These are phyloP conservation scores for Mucor racemosus DNA, from an alignment of 371 early-diverging fungal genomes.

Conservation along the genomic window DNA sequence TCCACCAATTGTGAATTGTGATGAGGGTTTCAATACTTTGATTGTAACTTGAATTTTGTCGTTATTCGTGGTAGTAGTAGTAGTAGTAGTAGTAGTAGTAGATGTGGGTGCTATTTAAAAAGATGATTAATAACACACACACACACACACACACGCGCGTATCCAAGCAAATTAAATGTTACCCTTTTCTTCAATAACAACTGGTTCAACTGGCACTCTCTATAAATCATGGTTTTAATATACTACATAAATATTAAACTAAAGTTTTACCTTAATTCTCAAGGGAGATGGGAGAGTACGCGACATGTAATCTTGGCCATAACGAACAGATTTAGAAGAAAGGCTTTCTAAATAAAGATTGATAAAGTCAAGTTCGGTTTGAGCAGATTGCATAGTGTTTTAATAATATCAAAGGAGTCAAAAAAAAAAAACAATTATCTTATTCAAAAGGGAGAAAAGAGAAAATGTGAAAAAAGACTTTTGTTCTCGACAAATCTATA, in stretches of 20 bases:
- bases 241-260: not conserved
- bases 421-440: not conserved
- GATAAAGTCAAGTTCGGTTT: constrained; percentile 42
- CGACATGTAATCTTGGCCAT: constrained; percentile 45
- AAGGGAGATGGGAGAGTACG: constrained; percentile 34
- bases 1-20: constrained; percentile 40
- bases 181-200: constrained; percentile 15
- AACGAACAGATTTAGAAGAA: constrained; percentile 52
- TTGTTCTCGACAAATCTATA: not conserved
- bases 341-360: constrained; percentile 40
- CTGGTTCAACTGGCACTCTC: constrained; percentile 17
- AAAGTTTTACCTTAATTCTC: constrained; percentile 42
- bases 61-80: not conserved
- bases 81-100: not conserved
- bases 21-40: constrained; percentile 54
- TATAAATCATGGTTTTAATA: not conserved
- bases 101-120: not conserved
- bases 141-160: not conserved
- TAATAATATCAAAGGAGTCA: not conserved
- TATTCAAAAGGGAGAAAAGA: not conserved
- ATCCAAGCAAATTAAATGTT: not conserved
- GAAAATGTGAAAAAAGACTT: not conserved
- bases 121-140: not conserved
- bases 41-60: constrained; percentile 34
- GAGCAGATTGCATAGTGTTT: constrained; percentile 25